These are phyloP conservation scores for Globisporangium perplexum DNA, from an alignment of 352 stramenopile genomes.

Conservation along the genomic window DNA sequence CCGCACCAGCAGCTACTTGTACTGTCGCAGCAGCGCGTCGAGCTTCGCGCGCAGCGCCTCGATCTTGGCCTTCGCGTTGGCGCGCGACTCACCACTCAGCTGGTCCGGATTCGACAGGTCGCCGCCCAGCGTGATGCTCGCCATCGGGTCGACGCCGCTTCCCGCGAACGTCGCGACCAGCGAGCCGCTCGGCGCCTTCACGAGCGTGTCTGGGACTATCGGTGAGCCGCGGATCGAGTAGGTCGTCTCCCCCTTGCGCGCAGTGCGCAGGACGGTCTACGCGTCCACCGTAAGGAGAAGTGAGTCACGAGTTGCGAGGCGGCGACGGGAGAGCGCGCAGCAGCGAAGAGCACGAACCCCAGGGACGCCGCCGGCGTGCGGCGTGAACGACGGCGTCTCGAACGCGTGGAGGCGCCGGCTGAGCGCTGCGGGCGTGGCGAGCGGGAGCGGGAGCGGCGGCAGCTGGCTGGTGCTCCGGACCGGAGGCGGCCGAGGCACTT, in stretches of 20 bases:
- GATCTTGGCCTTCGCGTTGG: constrained; percentile 53
- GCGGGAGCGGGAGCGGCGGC: constrained; percentile 2
- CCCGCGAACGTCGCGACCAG: constrained; percentile 61
- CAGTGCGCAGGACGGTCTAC: constrained; percentile 54
- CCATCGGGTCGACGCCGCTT: constrained; percentile 27
- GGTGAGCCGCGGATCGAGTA: constrained; percentile 71
- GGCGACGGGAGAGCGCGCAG: background rate
- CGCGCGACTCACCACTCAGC: constrained; percentile 48
- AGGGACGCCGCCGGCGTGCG: constrained; percentile 14
- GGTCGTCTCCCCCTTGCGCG: constrained; percentile 63
- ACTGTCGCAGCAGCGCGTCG: constrained; percentile 49
- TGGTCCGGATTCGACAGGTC: constrained; percentile 63
- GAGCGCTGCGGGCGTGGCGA: constrained; percentile 9
- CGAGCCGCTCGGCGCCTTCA: constrained; percentile 43
- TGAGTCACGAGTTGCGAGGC: background rate
- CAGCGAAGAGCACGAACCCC: constrained; percentile 17
- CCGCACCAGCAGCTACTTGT: constrained; percentile 28
- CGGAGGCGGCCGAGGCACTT: background rate
- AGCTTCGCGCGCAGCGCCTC: constrained; percentile 69
- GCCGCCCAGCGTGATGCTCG: constrained; percentile 56
- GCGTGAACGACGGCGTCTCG: constrained; percentile 32
- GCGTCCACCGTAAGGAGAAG: background rate
- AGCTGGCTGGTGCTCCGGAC: background rate
- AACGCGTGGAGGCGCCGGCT: constrained; percentile 26
- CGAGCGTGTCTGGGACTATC: constrained; percentile 48